A percentile compares a stretch with the other conserved stretches of the same genome.
Evolutionary conservation across 192 early-diverging fungal genomes (phyloP).

Genomic region (Spizellomyces sp.): DNA sequence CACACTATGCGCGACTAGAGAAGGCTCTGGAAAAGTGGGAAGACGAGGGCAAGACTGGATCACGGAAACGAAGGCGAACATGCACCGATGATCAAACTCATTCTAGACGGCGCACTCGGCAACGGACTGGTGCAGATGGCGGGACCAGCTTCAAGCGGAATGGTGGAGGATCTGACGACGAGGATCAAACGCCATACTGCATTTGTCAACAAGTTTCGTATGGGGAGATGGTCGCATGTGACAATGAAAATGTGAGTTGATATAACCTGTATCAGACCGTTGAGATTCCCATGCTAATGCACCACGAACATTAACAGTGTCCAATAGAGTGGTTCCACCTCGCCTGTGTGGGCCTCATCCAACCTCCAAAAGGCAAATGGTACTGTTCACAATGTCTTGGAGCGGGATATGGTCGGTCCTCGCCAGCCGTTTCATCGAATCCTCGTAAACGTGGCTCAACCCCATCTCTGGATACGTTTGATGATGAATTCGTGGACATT

Average conservation of each 20-base stretch:
- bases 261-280: too few species aligned
- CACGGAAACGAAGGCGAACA: neutral
- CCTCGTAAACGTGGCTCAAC: neutral
- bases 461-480: too few species aligned
- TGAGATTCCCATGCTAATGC: too few species aligned
- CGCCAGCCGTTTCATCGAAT: neutral
- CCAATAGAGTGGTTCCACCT: slow-evolving; percentile 63
- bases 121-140: too few species aligned
- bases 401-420: slow-evolving; percentile 20
- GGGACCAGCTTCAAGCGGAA: neutral
- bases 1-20: slow-evolving; percentile 17
- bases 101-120: neutral
- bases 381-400: slow-evolving; percentile 58
- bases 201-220: slow-evolving; percentile 57
- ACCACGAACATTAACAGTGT: slow-evolving; percentile 24
- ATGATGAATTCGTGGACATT: slow-evolving; percentile 11
- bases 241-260: slow-evolving; percentile 34
- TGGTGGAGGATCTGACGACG: neutral
- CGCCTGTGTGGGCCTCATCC: slow-evolving; percentile 56
- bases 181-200: slow-evolving; percentile 59
- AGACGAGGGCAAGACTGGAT: too few species aligned
- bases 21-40: slow-evolving; percentile 14
- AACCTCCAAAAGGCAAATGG: slow-evolving; percentile 60
- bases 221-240: slow-evolving; percentile 66
- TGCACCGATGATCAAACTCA: neutral